Evolutionary conservation across 306 rosid genomes (phyloP), one percentile per base, ranked within the genome.

Genomic region (Inga leiocalycina): DNA sequence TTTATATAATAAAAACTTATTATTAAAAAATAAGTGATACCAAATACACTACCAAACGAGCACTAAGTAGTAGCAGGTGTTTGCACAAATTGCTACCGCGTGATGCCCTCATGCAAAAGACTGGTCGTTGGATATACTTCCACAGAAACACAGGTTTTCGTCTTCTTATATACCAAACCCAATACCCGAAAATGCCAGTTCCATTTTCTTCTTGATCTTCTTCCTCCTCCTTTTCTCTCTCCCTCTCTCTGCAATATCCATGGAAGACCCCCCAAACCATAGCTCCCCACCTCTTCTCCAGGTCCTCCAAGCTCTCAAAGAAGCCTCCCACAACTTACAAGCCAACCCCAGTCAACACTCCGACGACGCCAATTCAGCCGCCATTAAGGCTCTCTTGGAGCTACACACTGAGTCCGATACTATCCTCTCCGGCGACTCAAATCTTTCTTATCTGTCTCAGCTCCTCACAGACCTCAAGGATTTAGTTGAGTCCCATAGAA

Each of bases 231-330:
- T 9, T 37, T 48, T 68, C 22, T 22, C 15, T 22, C 51, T 20
- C 74, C 4, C 51, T 19, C 72, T 37, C 15, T 41, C 57, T 71
- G 56, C 57, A 11, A n/a, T 12, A 22, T 68, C 69, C 89, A 90
- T 90, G 95, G 95, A 85, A 52, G 89, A 77, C 8, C 49, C 81
- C 37, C 61, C 71, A 2, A 84, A 76, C 54, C 85, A 69, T 20
- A 91, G 89, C 5, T 22, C 64, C 27, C 89, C 91, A 6, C 85
- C 87, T 75, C 87, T 93, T 11, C 79, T 96, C 1, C 79, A 89
- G 66, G 98, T 93, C 41, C 91, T 96, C 0, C 90, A 96, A 86
- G 99, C 98, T 62, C 89, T 96, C 0, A 96, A 96, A 87, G 90
- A 93, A 86, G 99, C 98, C 17, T 89, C 97, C 1, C 94, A 85